These are phyloP conservation scores for Trametes cingulata DNA, from an alignment of 768 basidiomycete genomes.

Conservation along the genomic window DNA sequence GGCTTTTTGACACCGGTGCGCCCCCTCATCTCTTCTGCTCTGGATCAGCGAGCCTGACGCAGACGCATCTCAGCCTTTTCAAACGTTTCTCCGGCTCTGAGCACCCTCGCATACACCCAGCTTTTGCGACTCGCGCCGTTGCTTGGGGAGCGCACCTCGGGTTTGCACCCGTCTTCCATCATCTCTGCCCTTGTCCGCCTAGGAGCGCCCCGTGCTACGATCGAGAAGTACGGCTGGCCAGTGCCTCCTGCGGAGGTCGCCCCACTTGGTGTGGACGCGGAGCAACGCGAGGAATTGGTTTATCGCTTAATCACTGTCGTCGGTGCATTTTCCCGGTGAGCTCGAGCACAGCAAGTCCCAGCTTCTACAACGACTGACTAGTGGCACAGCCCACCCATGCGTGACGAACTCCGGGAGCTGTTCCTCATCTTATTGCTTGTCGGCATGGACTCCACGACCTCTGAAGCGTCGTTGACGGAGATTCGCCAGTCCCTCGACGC, in stretches of 20 bases:
- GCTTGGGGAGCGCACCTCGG: constrained; percentile 33
- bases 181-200: constrained; percentile 42
- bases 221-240: constrained; percentile 39
- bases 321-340: constrained; percentile 48
- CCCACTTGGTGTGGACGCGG: constrained; percentile 19
- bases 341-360: not conserved
- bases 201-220: constrained; percentile 42
- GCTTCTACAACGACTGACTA: constrained; percentile 2
- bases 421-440: constrained; percentile 53
- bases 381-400: constrained; percentile 26
- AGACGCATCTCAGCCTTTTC: constrained; percentile 33
- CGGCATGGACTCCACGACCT: constrained; percentile 54
- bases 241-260: constrained; percentile 1
- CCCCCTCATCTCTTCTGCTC: constrained; percentile 29
- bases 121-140: constrained; percentile 1
- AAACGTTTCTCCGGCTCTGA: constrained; percentile 21
- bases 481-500: constrained; percentile 49
- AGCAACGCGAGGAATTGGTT: constrained; percentile 31
- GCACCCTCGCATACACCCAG: constrained; percentile 27
- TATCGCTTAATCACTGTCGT: constrained; percentile 46
- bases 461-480: constrained; percentile 45
- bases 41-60: constrained; percentile 17
- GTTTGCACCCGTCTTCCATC: constrained; percentile 39
- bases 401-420: constrained; percentile 48
- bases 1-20: constrained; percentile 46